Conservation (phyloP, 1,284 basidiomycete species). For the Tetrapyrgos nigripes region DNA sequence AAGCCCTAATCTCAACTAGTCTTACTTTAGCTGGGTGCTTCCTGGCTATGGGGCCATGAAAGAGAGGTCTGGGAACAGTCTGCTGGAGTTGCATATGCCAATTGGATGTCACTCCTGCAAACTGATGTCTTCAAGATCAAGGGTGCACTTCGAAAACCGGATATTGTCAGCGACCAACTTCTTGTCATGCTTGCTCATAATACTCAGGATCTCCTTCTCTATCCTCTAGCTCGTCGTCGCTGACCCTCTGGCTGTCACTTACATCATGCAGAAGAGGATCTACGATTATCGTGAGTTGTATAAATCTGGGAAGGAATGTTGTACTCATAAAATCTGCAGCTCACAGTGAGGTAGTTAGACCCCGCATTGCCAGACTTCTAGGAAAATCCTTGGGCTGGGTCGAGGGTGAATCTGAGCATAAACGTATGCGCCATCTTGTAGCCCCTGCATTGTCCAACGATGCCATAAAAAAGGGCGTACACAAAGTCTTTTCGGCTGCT, state of each 20-base stretch:
- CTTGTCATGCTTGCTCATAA: not conserved
- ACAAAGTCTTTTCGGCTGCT: not conserved
- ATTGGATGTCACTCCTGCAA: not conserved
- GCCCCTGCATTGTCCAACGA: slow-evolving; percentile 26
- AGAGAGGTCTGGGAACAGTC: not conserved
- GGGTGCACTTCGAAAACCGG: not conserved
- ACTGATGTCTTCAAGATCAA: not conserved
- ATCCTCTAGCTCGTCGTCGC: slow-evolving; percentile 33
- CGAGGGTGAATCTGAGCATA: slow-evolving; percentile 37
- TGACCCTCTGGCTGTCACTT: slow-evolving; percentile 30
- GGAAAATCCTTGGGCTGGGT: slow-evolving; percentile 38
- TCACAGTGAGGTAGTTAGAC: slow-evolving; percentile 34
- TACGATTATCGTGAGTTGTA: slow-evolving; percentile 28
- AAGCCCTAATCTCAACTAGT: not conserved
- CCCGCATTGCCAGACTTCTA: slow-evolving; percentile 34
- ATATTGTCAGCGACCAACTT: not conserved
- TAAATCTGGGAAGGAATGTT: not conserved
- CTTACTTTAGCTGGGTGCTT: not conserved
- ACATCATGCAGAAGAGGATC: slow-evolving; percentile 31
- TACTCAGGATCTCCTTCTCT: not conserved
- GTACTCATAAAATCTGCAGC: slow-evolving; percentile 14
- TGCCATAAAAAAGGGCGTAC: not conserved
- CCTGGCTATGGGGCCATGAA: not conserved
- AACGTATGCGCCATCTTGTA: slow-evolving; percentile 31
- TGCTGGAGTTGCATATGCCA: not conserved